phyloP scores from a whole-genome alignment of 2,329 filamentous ascomycete genomes.

The Plectosphaerella cucumerina region DNA sequence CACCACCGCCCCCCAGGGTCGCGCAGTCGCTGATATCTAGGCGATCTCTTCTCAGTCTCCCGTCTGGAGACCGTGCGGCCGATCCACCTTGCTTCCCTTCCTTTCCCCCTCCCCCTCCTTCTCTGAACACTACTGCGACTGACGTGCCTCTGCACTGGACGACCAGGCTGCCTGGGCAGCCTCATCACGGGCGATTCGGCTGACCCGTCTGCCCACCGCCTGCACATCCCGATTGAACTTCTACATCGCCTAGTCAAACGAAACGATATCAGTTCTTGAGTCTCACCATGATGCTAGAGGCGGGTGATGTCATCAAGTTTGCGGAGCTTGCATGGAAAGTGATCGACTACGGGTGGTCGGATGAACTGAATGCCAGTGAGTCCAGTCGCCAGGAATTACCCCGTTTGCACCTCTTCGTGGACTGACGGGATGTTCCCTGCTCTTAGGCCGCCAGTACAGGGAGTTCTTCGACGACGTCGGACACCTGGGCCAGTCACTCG shows the following conservation, averaged over 20 bases:
- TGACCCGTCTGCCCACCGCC: no score
- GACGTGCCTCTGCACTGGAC: neutral
- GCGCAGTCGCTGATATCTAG: no score
- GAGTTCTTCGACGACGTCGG: slow-evolving; percentile 27
- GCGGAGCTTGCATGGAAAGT: slow-evolving; percentile 26
- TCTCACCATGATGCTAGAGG: slow-evolving; percentile 11
- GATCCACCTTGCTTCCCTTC: neutral
- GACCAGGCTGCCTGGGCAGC: no score
- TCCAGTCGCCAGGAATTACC: slow-evolving; percentile 2
- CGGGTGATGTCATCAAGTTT: slow-evolving; percentile 26
- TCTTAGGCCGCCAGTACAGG: slow-evolving; percentile 23
- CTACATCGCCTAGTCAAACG: neutral
- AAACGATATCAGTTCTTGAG: slow-evolving; percentile 7
- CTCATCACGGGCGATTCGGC: no score
- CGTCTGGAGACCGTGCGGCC: no score
- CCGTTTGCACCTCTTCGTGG: neutral
- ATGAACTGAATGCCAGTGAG: slow-evolving; percentile 28
- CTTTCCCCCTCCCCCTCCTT: neutral
- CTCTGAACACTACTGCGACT: neutral
- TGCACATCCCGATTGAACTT: no score
- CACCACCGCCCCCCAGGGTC: no score
- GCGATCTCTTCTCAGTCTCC: no score
- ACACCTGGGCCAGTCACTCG: slow-evolving; percentile 23
- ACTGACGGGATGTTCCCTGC: neutral
- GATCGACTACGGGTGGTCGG: slow-evolving; percentile 24